Evolutionary conservation across 768 basidiomycete genomes (phyloP), one percentile per base, ranked within the genome.

Genomic region (Leccinum truebloodii): DNA sequence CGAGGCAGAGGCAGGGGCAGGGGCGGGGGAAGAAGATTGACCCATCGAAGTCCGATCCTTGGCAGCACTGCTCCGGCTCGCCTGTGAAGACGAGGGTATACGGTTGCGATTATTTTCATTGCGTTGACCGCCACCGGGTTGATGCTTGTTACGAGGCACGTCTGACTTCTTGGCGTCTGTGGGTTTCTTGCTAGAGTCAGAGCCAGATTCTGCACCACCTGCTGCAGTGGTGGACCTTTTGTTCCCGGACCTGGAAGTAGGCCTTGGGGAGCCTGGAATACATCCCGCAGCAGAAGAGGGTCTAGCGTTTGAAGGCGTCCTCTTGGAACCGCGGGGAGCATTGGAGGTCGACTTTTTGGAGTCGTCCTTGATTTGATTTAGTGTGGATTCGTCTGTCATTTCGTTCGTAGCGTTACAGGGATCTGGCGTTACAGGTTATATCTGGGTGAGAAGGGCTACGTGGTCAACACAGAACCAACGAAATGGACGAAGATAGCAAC

Each of bases 361-460:
- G 74, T 90, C 89, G 71, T 92, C 90, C 79, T 82, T 89, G 71
- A 78, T 76, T 59, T 73, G 77, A 54, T 71, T 70, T 54, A 65
- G 61, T 75, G 80, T 81, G 71, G 81, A 78, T 81, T 90, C 86
- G 82, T 93, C 91, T 75, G 88, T 90, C 91, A 93, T 93, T 77
- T 87, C 85, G 88, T 85, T 90, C 88, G 87, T 92, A 81, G 86
- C 73, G 81, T 72, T 66, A 65, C 59, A 77, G 70, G 65, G 72
- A 77, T 67, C 65, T 69, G 73, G 61, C 48, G 63, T 75, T 77
- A 73, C 76, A 63, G 61, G 55, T 46, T 46, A 63, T 80, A 71
- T 69, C 76, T 73, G 82, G 78, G 80, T 79, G 80, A 51, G 49
- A 44, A 35, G 35, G 62, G 26, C 50, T 59, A 62, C 54, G 65